Evolutionary conservation across 2,329 filamentous ascomycete species (phyloP).

Genomic region (Pseudocercospora vitis): DNA sequence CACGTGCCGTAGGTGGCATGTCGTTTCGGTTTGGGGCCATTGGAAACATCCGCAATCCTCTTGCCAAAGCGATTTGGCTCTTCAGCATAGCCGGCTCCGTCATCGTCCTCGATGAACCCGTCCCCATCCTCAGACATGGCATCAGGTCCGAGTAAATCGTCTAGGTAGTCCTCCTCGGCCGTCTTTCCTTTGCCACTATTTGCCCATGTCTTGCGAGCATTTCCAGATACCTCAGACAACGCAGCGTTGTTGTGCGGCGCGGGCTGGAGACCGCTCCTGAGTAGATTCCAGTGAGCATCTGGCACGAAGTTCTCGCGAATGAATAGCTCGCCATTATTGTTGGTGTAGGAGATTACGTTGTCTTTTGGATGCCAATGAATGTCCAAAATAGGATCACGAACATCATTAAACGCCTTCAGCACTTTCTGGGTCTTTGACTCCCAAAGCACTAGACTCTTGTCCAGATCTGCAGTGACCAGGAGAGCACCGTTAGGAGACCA

Average conservation of each 20-base stretch:
- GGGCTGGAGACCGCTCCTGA: slow-evolving; percentile 62
- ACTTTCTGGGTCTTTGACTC: slow-evolving; percentile 84
- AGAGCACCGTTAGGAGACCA: slow-evolving; percentile 96
- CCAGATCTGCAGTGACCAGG: slow-evolving; percentile 63
- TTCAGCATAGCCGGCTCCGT: slow-evolving; percentile 83
- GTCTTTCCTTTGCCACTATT: slow-evolving; percentile 57
- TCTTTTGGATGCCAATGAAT: slow-evolving; percentile 87
- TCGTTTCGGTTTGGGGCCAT: slow-evolving; percentile 53
- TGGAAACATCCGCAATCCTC: slow-evolving; percentile 45
- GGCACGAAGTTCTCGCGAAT: slow-evolving; percentile 73
- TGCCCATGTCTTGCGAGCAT: slow-evolving; percentile 56
- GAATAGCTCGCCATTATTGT: slow-evolving; percentile 86
- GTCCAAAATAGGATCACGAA: slow-evolving; percentile 72
- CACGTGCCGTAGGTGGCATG: slow-evolving; percentile 50
- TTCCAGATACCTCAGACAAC: slow-evolving; percentile 66
- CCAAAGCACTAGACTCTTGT: slow-evolving; percentile 74
- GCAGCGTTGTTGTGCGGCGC: slow-evolving; percentile 86
- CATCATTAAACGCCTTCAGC: slow-evolving; percentile 72
- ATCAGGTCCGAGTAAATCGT: slow-evolving; percentile 72
- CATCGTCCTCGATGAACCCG: slow-evolving; percentile 91
- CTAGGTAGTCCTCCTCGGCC: slow-evolving; percentile 70
- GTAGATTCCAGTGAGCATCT: slow-evolving; percentile 48
- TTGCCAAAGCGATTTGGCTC: slow-evolving; percentile 65
- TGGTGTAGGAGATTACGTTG: slow-evolving; percentile 89
- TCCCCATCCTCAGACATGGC: slow-evolving; percentile 62